These are phyloP conservation scores for Trametes cinnabarina DNA, from an alignment of 768 basidiomycete species.

Conservation along the genomic window DNA sequence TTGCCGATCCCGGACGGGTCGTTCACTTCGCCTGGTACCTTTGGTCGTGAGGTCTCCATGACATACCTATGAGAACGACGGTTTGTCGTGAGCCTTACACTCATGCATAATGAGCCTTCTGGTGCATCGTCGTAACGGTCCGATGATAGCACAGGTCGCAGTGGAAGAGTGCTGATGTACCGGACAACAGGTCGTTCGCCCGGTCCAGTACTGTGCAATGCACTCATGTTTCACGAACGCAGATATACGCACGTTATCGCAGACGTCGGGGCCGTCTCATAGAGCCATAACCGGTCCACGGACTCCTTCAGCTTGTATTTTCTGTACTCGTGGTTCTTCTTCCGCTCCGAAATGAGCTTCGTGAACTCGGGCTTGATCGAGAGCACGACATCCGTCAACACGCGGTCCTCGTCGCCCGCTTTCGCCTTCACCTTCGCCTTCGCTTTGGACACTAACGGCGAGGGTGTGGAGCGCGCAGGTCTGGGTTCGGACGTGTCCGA, in stretches of 20 bases:
- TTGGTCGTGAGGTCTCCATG: conserved; percentile 27
- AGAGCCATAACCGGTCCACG: conserved; percentile 34
- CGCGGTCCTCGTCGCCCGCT: conserved; percentile 22
- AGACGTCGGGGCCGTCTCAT: conserved; percentile 29
- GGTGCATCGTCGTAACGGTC: too few species aligned
- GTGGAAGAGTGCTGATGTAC: too few species aligned
- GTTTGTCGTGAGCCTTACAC: too few species aligned
- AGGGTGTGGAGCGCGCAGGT: background rate
- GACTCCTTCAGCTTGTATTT: conserved; percentile 32
- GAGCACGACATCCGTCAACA: conserved; percentile 33
- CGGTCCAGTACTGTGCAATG: background rate
- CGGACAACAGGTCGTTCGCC: background rate
- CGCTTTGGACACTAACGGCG: background rate
- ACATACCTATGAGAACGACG: conserved; percentile 24
- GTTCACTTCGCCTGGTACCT: conserved; percentile 33
- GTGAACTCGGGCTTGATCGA: conserved; percentile 34
- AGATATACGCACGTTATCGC: conserved; percentile 31
- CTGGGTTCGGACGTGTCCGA: background rate
- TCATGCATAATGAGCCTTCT: too few species aligned
- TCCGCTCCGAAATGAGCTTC: conserved; percentile 29
- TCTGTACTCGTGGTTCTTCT: conserved; percentile 40
- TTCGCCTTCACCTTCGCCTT: background rate
- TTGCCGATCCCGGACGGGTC: conserved; percentile 36
- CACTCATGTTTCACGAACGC: background rate
- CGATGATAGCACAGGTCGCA: too few species aligned